phyloP scores from a whole-genome alignment of 805 yeast genomes.

The Hanseniaspora lachancei region DNA sequence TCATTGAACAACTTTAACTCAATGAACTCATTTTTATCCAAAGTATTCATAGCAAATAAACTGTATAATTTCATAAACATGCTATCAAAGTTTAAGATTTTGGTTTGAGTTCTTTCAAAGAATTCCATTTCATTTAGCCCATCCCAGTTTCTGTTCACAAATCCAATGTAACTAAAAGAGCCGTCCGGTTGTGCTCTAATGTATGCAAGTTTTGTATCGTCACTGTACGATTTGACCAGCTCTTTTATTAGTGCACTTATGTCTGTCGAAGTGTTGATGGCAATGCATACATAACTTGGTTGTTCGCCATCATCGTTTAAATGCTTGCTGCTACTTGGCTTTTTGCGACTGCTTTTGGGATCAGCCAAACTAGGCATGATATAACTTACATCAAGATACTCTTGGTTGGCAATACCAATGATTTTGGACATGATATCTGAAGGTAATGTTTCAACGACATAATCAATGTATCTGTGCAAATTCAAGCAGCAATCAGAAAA shows the following conservation, averaged over 20 bases:
- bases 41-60: slow-evolving; percentile 3
- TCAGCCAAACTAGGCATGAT: background rate
- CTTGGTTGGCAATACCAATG: background rate
- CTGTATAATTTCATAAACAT: background rate
- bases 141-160: slow-evolving; percentile 33
- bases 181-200: slow-evolving; percentile 35
- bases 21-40: background rate
- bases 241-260: slow-evolving; percentile 21
- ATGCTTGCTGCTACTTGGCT: background rate
- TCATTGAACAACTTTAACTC: slow-evolving; percentile 7
- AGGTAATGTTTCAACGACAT: background rate
- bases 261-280: slow-evolving; percentile 18
- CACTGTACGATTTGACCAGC: slow-evolving; percentile 24
- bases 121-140: slow-evolving; percentile 34
- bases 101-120: background rate
- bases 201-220: slow-evolving; percentile 35
- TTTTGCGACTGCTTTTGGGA: background rate
- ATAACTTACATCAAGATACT: background rate
- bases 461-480: background rate
- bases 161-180: slow-evolving; percentile 33
- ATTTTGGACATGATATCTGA: background rate
- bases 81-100: background rate
- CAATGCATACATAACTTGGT: background rate
- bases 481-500: background rate
- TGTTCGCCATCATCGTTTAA: background rate